phyloP scores from a whole-genome alignment of 139 green algal genomes.

The Prasinococcaceae sp. region DNA sequence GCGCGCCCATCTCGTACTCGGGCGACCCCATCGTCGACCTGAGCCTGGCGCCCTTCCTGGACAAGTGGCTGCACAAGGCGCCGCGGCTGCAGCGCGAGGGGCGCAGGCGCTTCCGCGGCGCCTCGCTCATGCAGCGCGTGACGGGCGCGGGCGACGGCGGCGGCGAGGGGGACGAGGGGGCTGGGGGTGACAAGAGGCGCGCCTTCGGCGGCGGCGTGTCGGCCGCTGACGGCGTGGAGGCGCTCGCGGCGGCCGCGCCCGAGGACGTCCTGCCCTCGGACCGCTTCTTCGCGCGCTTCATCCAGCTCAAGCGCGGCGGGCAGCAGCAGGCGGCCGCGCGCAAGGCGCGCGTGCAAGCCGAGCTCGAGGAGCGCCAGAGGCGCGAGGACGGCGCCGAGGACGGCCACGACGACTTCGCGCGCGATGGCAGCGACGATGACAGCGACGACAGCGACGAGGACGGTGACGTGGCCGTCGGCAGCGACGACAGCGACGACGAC shows the following conservation, averaged over 20 bases:
- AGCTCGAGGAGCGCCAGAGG: too few species aligned
- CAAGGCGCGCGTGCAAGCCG: too few species aligned
- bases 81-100: constrained; percentile 12
- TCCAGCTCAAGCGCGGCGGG: constrained; percentile 24
- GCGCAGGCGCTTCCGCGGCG: constrained; percentile 11
- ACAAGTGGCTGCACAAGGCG: constrained; percentile 87
- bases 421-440: constrained; percentile 28
- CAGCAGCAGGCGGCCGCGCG: constrained; percentile 17
- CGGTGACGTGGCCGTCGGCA: constrained; percentile 1
- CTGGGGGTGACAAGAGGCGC: background rate
- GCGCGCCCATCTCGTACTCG: constrained; percentile 52
- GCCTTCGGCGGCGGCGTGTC: background rate
- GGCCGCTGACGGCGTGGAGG: constrained; percentile 17
- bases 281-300: constrained; percentile 74
- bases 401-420: too few species aligned
- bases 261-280: constrained; percentile 47
- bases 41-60: constrained; percentile 65
- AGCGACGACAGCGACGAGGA: constrained; percentile 14
- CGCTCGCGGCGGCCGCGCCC: constrained; percentile 52
- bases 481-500: constrained; percentile 3
- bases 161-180: background rate
- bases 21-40: constrained; percentile 82
- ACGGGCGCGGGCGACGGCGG: constrained; percentile 1
- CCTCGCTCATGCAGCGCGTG: constrained; percentile 68
- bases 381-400: too few species aligned